phyloP scores from a whole-genome alignment of 1,284 basidiomycete genomes.

The Xerocomus minutiporus region DNA sequence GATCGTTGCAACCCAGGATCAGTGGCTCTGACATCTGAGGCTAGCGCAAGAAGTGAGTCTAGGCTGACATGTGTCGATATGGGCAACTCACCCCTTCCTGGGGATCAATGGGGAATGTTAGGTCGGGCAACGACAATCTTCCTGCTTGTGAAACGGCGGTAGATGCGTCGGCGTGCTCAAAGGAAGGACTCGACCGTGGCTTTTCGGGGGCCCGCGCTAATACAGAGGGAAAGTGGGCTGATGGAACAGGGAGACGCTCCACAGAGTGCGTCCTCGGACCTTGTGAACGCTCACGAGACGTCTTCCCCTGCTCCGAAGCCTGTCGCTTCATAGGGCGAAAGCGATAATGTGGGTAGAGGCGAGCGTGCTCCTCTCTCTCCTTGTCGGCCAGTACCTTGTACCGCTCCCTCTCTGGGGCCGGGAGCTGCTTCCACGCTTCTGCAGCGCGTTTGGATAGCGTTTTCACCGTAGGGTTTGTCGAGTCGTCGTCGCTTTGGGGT shows the following conservation, averaged over 20 bases:
- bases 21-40: background rate
- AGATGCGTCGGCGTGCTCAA: conserved; percentile 1
- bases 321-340: conserved; percentile 51
- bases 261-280: background rate
- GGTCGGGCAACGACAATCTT: conserved; percentile 2
- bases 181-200: background rate
- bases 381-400: conserved; percentile 48
- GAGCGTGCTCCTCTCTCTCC: conserved; percentile 52
- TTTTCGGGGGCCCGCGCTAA: conserved; percentile 11
- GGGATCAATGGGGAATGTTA: background rate
- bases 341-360: conserved; percentile 53
- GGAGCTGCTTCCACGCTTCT: conserved; percentile 54
- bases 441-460: conserved; percentile 61
- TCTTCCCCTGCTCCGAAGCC: conserved; percentile 26
- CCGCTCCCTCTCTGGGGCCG: conserved; percentile 40
- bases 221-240: conserved; percentile 19
- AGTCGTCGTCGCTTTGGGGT: conserved; percentile 20
- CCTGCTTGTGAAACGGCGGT: background rate
- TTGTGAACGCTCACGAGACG: conserved; percentile 16
- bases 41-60: conserved; percentile 4
- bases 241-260: conserved; percentile 1
- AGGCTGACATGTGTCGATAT: background rate
- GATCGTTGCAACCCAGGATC: conserved; percentile 3
- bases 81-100: conserved; percentile 13
- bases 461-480: conserved; percentile 25